Base-by-base conservation (phyloP, 2,329 filamentous ascomycete genomes). In the Berkeleyomyces rouxiae region DNA sequence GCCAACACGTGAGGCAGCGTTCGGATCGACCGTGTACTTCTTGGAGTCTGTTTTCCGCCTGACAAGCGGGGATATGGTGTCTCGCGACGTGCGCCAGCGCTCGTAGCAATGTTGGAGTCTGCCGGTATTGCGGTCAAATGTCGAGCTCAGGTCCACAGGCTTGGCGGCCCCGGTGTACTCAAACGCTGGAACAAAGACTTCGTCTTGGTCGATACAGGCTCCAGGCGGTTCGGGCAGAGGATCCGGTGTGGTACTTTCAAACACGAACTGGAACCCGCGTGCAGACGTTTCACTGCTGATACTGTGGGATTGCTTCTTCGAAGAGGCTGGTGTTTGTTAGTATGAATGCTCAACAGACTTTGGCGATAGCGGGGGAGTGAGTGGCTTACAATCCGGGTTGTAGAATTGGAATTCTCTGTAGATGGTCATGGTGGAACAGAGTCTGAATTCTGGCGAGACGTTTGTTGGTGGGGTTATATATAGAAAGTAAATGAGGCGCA, bases 111-210 rank as follows among this genome's bases (percentile, higher is more conserved):
- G 23, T 9, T 44, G 57, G 10, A 65, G 40, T n/a, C 47, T 62
- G 6, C 60, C 63, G 7, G 60, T 61, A 1, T 51, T 57, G n/a
- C 36, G 11, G 37, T 65, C 60, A 16, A 62, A 58, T 33, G 61
- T 23, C 1, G n/a, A 43, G 47, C 33, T 39, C 16, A 53, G 13
- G 43, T 65, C 40, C 13, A 62, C 37, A 10, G 42, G 11, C 2
- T 51, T 39, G 7, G 63, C 46, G 4, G 44, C 58, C 7, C 63
- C 63, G 7, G 49, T 49, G 36, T 47, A 16, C 40, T 62, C 55
- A 16, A 57, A 62, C 23, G 39, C 37, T 5, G 63, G 63, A 16
- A 60, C 47, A 10, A 62, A 65, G 23, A 31, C 47, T 4, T 9
- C 31, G 16, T 13, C 42, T 5, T n/a, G 16, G 9, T 44, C 31